Conservation (phyloP, 1,139 yeast species). For the Scheffersomyces cryptocercus region DNA sequence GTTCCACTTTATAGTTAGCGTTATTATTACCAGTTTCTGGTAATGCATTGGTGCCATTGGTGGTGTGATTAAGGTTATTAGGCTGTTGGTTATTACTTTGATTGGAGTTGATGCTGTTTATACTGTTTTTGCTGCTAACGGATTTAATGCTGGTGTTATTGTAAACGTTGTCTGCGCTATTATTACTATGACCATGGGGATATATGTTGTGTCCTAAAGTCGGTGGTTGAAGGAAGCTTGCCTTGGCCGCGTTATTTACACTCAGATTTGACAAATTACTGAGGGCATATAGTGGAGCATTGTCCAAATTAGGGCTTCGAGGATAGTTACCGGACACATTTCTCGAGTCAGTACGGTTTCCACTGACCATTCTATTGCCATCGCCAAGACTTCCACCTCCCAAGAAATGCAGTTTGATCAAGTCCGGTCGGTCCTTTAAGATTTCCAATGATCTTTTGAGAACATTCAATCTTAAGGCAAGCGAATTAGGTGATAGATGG, state of each 20-base stretch:
- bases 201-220: neutral
- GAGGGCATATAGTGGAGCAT: neutral
- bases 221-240: neutral
- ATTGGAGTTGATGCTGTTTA: too few species aligned
- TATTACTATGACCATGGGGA: neutral
- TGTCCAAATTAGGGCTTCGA: conserved; percentile 1
- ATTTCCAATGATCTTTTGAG: conserved; percentile 76
- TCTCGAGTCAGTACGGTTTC: neutral
- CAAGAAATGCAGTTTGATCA: conserved; percentile 33
- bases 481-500: conserved; percentile 74
- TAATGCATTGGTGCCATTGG: too few species aligned
- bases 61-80: too few species aligned
- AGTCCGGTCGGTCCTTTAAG: conserved; percentile 60
- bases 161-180: too few species aligned
- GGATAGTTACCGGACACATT: neutral
- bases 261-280: neutral
- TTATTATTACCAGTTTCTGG: conserved; percentile 4
- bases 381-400: neutral
- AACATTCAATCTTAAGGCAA: conserved; percentile 74
- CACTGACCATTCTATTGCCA: conserved; percentile 6
- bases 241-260: neutral
- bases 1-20: conserved; percentile 26
- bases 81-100: neutral
- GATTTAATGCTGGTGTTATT: neutral
- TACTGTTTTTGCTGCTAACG: neutral